Percentiles rank a stretch among this genome's conserved stretches.
Evolutionary conservation across 179 eudicot species (phyloP).

Genomic region (Drosera spatulata): DNA sequence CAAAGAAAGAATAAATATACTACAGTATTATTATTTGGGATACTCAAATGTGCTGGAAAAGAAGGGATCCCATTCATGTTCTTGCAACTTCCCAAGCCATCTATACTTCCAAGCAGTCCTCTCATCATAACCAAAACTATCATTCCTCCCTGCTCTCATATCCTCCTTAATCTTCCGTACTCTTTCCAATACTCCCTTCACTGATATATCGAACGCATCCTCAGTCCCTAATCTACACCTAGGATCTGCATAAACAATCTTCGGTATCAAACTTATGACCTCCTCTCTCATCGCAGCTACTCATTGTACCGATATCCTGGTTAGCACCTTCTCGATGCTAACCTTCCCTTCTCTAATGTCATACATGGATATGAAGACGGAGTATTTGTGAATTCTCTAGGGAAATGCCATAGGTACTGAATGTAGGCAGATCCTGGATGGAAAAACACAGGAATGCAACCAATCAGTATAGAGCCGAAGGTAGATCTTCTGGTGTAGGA

Average conservation of each 20-base stretch:
- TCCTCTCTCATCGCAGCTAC: slow-evolving; percentile 65
- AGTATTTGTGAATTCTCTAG: slow-evolving; percentile 58
- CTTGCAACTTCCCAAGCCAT: slow-evolving; percentile 37
- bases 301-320: slow-evolving; percentile 40
- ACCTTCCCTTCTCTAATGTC: slow-evolving; percentile 44
- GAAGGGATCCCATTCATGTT: slow-evolving; percentile 86
- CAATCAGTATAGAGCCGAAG: slow-evolving; percentile 81
- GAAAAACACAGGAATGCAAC: slow-evolving; percentile 89
- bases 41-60: slow-evolving; percentile 21
- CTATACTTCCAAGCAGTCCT: slow-evolving; percentile 62
- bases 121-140: slow-evolving; percentile 51
- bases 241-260: slow-evolving; percentile 78
- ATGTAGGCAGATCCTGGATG: slow-evolving; percentile 81
- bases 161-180: slow-evolving; percentile 61
- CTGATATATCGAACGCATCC: slow-evolving; percentile 85
- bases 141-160: slow-evolving; percentile 39
- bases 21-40: too few relatives aligned
- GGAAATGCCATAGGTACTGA: slow-evolving; percentile 86
- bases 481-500: slow-evolving; percentile 86
- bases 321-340: slow-evolving; percentile 51
- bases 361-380: slow-evolving; percentile 70
- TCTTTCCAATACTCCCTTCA: slow-evolving; percentile 53
- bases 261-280: slow-evolving; percentile 64
- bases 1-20: too few relatives aligned
- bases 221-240: slow-evolving; percentile 60